phyloP scores from a whole-genome alignment of 1,139 yeast genomes.

The Kodamaea sp. region DNA sequence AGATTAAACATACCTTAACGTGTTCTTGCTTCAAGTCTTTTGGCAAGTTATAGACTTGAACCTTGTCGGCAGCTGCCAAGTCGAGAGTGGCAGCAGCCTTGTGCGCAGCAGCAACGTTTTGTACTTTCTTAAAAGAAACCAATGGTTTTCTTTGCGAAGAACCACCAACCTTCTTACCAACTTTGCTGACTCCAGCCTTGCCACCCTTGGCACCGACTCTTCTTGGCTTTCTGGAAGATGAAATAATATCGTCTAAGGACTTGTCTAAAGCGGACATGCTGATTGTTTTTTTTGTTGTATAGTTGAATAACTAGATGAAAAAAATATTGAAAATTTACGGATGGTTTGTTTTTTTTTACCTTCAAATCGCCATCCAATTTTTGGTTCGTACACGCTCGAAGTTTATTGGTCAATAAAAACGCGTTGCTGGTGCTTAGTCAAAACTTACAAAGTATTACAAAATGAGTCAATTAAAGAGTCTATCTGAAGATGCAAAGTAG shows the following conservation, averaged over 20 bases:
- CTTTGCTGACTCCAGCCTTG: slow-evolving; percentile 35
- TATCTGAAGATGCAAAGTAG: too few species aligned
- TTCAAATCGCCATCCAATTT: too few species aligned
- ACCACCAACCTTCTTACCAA: slow-evolving; percentile 30
- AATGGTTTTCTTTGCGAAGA: slow-evolving; percentile 29
- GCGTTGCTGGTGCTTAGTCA: too few species aligned
- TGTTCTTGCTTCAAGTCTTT: slow-evolving; percentile 74
- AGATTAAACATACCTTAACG: slow-evolving; percentile 66
- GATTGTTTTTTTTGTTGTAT: slow-evolving; percentile 2
- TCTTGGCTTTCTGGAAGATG: slow-evolving; percentile 48
- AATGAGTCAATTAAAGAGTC: too few species aligned
- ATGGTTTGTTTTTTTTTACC: too few species aligned
- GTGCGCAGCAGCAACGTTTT: slow-evolving; percentile 31
- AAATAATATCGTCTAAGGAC: slow-evolving; percentile 92
- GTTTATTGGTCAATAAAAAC: too few species aligned
- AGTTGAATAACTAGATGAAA: neutral
- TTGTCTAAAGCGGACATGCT: slow-evolving; percentile 68
- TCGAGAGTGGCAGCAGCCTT: slow-evolving; percentile 35
- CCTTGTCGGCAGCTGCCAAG: slow-evolving; percentile 64
- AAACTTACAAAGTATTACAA: too few species aligned
- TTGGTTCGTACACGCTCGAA: too few species aligned
- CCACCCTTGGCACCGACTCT: slow-evolving; percentile 13
- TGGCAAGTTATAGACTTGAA: slow-evolving; percentile 74
- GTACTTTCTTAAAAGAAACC: slow-evolving; percentile 38
- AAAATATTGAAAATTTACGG: neutral